phyloP scores from a whole-genome alignment of 345 rosid species.

The Pseudoturritis turrita region DNA sequence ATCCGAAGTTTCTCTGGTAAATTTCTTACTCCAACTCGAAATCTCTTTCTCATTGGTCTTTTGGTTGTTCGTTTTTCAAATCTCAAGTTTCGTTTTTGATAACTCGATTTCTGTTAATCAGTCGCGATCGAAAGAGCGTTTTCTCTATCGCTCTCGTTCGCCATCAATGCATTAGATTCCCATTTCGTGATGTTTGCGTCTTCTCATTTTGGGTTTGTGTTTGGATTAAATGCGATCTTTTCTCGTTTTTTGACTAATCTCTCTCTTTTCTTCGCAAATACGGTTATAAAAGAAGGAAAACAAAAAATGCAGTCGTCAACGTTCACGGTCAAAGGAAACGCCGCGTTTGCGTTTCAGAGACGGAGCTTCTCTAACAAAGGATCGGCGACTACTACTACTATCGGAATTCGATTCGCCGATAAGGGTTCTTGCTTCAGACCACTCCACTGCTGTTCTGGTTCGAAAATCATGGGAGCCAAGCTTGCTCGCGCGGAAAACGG shows the following conservation, averaged over 20 bases:
- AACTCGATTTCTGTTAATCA: not conserved
- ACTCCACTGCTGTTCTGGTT: constrained; percentile 27
- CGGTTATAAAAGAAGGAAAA: constrained; percentile 15
- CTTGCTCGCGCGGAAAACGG: constrained; percentile 48
- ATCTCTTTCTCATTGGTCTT: not conserved
- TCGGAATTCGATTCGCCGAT: constrained; percentile 30
- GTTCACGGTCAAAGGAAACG: constrained; percentile 39
- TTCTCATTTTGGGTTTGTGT: not conserved
- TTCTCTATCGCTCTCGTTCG: not conserved
- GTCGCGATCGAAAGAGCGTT: constrained; percentile 18
- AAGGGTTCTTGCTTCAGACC: constrained; percentile 30
- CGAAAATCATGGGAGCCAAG: constrained; percentile 54
- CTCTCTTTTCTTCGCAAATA: constrained; percentile 11
- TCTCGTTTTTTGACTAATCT: constrained; percentile 4
- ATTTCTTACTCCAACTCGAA: not conserved
- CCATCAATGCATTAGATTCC: constrained; percentile 3
- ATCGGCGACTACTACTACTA: constrained; percentile 20
- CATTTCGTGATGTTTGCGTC: not conserved
- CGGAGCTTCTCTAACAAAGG: constrained; percentile 29
- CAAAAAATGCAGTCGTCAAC: constrained; percentile 58
- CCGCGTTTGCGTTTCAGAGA: constrained; percentile 36
- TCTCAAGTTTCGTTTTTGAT: constrained; percentile 1
- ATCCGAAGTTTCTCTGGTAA: constrained; percentile 34
- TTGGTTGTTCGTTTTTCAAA: not conserved
- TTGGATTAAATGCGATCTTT: constrained; percentile 10